phyloP scores from a whole-genome alignment of 305 asterid genomes.

The Fraxinus velutina region DNA sequence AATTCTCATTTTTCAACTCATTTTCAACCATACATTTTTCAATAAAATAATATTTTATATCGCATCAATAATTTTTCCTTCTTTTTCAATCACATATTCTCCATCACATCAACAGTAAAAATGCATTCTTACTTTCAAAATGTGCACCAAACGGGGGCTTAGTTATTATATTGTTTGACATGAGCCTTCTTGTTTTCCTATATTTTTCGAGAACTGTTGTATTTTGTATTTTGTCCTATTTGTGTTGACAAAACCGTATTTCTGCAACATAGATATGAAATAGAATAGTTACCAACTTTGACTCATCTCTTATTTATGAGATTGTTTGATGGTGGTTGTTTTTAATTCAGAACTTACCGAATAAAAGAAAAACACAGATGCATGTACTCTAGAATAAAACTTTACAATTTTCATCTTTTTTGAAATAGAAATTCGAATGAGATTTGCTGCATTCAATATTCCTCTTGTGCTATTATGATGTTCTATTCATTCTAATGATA shows the following conservation, averaged over 20 bases:
- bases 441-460: background rate
- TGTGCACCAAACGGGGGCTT: too few species aligned
- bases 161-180: background rate
- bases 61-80: too few species aligned
- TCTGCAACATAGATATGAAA: background rate
- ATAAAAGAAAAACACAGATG: background rate
- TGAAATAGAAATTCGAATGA: background rate
- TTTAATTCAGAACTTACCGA: background rate
- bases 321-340: background rate
- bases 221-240: background rate
- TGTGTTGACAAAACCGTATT: background rate
- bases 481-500: background rate
- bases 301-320: background rate
- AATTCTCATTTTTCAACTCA: too few species aligned
- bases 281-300: background rate
- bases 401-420: background rate
- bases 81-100: too few species aligned
- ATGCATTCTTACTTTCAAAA: too few species aligned
- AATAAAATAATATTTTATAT: too few species aligned
- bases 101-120: too few species aligned
- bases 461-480: background rate
- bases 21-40: too few species aligned
- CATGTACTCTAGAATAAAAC: background rate
- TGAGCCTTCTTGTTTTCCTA: background rate
- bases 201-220: background rate